Conservation (phyloP, 768 basidiomycete species). For the Saitozyma podzolica region DNA sequence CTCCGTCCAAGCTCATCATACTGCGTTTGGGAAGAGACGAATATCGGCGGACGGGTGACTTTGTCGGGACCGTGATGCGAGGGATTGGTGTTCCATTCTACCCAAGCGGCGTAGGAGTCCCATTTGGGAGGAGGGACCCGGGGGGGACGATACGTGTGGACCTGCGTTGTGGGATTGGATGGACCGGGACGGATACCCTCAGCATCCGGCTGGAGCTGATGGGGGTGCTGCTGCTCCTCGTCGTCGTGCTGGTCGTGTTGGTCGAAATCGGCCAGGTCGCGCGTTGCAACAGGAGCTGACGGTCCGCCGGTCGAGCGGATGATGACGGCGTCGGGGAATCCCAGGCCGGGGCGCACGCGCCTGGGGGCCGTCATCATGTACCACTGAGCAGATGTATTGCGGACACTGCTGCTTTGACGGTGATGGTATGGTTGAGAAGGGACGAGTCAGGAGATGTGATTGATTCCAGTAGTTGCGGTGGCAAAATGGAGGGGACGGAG, state of each 20-base stretch:
- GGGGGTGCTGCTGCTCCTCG: too few species aligned
- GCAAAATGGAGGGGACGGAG: too few species aligned
- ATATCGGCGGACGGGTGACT: slow-evolving; percentile 24
- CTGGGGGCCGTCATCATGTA: not conserved
- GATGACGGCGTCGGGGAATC: slow-evolving; percentile 30
- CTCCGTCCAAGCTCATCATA: slow-evolving; percentile 43
- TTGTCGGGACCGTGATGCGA: slow-evolving; percentile 34
- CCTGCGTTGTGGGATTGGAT: not conserved
- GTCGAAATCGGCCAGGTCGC: not conserved
- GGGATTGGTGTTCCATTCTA: slow-evolving; percentile 44
- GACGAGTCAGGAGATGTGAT: too few species aligned
- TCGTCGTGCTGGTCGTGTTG: not conserved
- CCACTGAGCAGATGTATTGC: not conserved
- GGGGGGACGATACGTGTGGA: not conserved
- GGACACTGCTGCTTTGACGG: too few species aligned
- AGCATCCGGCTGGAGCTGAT: not conserved
- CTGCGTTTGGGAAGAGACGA: slow-evolving; percentile 17
- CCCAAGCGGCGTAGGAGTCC: slow-evolving; percentile 20
- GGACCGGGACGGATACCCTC: not conserved
- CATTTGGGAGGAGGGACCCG: not conserved
- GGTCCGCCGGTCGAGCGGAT: slow-evolving; percentile 24
- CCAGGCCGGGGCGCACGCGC: slow-evolving; percentile 30
- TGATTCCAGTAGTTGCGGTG: too few species aligned
- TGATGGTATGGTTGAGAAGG: too few species aligned
- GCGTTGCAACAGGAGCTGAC: not conserved